Evolutionary conservation across 345 rosid genomes (phyloP), one percentile per base, ranked within the genome.

Genomic region (Luvunga scandens): DNA sequence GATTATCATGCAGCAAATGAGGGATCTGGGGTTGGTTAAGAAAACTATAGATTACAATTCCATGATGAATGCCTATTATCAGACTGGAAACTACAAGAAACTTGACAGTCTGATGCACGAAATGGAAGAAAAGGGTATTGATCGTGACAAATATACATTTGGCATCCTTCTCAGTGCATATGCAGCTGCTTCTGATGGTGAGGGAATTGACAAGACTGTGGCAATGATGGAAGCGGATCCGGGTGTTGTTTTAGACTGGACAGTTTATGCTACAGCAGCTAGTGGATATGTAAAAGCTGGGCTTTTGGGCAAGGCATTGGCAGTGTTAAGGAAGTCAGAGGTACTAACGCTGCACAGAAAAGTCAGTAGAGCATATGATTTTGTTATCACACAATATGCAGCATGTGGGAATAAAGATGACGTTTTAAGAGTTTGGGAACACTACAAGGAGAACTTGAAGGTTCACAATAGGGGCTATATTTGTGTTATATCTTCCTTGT

Each of bases 361-460:
- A 9, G 45, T 59, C 13, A 36, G 71, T 1, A 5, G 2, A 18
- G 83, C 67, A 5, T 86, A 81, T 56, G 21, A 81, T 22, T 74
- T 9, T 69, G 79, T 85, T 31, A 27, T 87, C 57, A 83, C 84
- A 8, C 80, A 59, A 1, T 83, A 89, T 76, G 81, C 90, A 22
- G 64, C 59, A 21, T 60, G 19, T 2, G 84, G 89, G 69, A 79
- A 74, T 70, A 87, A 81, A 82, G 85, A 84, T 39, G 90, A 85
- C 57, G 85, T 84, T 56, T 30, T 79, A 61, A 81, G 90, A 73
- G 2, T 87, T 60, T 89, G 90, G 89, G 77, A 83, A 76, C 42
- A 48, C n/a, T 82, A 76, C 75, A 79, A 67, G 59, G 65, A 1
- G 28, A 59, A 64, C 3, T 22, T 2, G 2, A 79, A 33, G 77